Conservation (phyloP, 805 yeast species). For the Candida methanosorbosa region DNA sequence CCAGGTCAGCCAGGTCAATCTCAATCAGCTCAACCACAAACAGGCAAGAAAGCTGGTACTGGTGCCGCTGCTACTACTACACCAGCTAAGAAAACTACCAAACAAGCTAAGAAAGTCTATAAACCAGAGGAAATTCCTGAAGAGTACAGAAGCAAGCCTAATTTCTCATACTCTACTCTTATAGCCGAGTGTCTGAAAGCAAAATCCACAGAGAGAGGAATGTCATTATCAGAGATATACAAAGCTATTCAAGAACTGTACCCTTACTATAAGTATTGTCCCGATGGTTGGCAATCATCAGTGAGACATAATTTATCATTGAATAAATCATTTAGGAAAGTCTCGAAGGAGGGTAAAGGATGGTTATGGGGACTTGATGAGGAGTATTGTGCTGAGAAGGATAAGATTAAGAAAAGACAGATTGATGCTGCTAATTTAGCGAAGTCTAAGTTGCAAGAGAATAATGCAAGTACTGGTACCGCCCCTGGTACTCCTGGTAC, state of each 20-base stretch:
- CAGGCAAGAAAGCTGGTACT: not conserved
- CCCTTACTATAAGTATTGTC: slow-evolving; percentile 89
- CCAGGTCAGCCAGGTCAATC: slow-evolving; percentile 5
- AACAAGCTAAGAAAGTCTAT: slow-evolving; percentile 56
- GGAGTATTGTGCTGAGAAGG: slow-evolving; percentile 74
- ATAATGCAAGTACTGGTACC: not conserved
- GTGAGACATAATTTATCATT: slow-evolving; percentile 84
- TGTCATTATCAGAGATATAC: slow-evolving; percentile 78
- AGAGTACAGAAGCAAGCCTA: slow-evolving; percentile 78
- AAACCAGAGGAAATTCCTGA: slow-evolving; percentile 81
- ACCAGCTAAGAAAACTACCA: slow-evolving; percentile 33
- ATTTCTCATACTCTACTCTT: slow-evolving; percentile 69
- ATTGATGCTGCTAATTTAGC: slow-evolving; percentile 45
- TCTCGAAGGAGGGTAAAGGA: slow-evolving; percentile 83
- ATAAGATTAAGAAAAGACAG: slow-evolving; percentile 54
- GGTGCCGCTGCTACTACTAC: not conserved
- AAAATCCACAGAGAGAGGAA: slow-evolving; percentile 58
- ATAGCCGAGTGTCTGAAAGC: slow-evolving; percentile 72
- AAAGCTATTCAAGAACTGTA: slow-evolving; percentile 78
- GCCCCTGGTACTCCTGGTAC: slow-evolving; percentile 8
- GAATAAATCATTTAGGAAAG: slow-evolving; percentile 76
- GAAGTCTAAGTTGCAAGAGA: slow-evolving; percentile 9
- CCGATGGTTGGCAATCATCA: slow-evolving; percentile 96
- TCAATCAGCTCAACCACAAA: not conserved
- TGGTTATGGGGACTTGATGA: slow-evolving; percentile 95